These are phyloP conservation scores for Solanum hybrid DNA, from an alignment of 305 asterid species.

Conservation along the genomic window DNA sequence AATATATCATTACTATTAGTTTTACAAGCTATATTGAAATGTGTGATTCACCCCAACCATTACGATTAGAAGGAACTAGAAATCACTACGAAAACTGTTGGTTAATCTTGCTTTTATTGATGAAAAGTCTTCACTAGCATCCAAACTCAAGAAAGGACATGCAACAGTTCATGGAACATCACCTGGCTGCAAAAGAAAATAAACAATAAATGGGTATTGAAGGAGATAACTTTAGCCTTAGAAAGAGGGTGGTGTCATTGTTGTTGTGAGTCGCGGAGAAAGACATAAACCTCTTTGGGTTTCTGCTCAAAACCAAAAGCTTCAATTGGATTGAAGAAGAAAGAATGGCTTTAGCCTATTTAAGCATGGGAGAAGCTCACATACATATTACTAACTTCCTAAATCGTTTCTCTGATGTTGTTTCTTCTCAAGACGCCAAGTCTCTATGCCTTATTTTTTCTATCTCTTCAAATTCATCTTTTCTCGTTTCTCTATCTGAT, in stretches of 20 bases:
- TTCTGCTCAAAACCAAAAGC: background rate
- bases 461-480: constrained; percentile 51
- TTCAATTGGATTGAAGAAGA: background rate
- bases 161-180: background rate
- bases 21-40: background rate
- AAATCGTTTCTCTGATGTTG: constrained; percentile 65
- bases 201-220: background rate
- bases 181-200: no score
- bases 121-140: background rate
- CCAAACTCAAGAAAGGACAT: background rate
- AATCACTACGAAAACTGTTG: background rate
- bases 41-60: background rate
- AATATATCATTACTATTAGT: background rate
- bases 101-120: background rate
- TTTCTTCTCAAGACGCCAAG: constrained; percentile 65
- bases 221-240: background rate
- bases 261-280: background rate
- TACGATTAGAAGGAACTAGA: background rate
- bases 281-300: background rate
- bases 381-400: constrained; percentile 65
- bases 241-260: background rate
- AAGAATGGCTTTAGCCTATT: constrained; percentile 43
- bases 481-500: constrained; percentile 59
- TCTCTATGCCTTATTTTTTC: constrained; percentile 62
- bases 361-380: constrained; percentile 94